phyloP scores from a whole-genome alignment of 768 basidiomycete species.

The Suillus tomentosus region DNA sequence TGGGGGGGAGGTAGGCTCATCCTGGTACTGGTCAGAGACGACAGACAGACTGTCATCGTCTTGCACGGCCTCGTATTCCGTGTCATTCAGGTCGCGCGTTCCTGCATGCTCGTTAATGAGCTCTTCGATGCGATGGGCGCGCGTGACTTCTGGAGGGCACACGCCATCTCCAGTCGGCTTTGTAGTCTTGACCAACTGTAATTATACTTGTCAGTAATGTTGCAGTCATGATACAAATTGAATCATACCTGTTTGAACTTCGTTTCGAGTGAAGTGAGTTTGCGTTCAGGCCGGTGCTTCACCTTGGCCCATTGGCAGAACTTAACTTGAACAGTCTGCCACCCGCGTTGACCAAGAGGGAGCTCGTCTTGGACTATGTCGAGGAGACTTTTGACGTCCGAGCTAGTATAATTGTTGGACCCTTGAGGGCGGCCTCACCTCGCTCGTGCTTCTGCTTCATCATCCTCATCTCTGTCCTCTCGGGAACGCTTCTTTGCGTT shows the following conservation, averaged over 20 bases:
- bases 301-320: slow-evolving; percentile 10
- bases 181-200: slow-evolving; percentile 22
- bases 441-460: background rate
- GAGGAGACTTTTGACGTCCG: background rate
- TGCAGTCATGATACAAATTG: background rate
- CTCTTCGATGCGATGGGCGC: slow-evolving; percentile 29
- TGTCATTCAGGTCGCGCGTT: slow-evolving; percentile 24
- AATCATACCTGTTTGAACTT: slow-evolving; percentile 28
- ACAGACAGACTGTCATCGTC: background rate
- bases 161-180: slow-evolving; percentile 31
- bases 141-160: slow-evolving; percentile 23
- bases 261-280: slow-evolving; percentile 18
- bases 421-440: slow-evolving; percentile 8
- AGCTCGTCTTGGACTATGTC: slow-evolving; percentile 7
- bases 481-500: slow-evolving; percentile 1
- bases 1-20: background rate
- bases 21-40: background rate
- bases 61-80: slow-evolving; percentile 13
- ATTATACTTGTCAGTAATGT: background rate
- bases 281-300: background rate
- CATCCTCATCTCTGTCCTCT: slow-evolving; percentile 1
- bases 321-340: slow-evolving; percentile 1
- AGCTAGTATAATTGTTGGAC: slow-evolving; percentile 3
- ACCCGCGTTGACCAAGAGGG: slow-evolving; percentile 9
- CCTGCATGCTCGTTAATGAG: slow-evolving; percentile 26